Evolutionary conservation across 352 stramenopile genomes (phyloP).

Genomic region (Globisporangium paroecandrum): DNA sequence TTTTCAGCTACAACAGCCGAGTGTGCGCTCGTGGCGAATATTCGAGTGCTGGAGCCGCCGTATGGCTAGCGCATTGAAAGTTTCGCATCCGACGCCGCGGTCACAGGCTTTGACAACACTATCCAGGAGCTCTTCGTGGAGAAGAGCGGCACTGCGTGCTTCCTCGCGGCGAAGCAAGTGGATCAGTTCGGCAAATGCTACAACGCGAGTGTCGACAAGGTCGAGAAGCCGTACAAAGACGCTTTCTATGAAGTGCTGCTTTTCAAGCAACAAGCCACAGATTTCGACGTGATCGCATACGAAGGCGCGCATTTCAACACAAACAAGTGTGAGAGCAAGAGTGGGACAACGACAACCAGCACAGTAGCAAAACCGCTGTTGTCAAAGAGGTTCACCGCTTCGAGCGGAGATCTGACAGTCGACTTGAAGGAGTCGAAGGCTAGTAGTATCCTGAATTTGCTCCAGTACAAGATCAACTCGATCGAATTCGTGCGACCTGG

Average conservation of each 20-base stretch:
- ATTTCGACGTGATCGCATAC: neutral
- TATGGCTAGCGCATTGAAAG: neutral
- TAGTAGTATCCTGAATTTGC: neutral
- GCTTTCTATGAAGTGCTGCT: neutral
- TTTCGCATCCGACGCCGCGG: neutral
- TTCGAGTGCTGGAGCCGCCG: neutral
- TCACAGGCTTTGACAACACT: neutral
- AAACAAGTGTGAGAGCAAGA: neutral
- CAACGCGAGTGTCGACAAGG: neutral
- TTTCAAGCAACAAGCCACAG: neutral
- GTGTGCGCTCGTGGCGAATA: neutral
- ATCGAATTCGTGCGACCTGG: neutral
- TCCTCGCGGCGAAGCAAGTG: neutral
- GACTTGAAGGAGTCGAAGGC: neutral
- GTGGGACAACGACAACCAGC: no score
- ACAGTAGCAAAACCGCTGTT: neutral
- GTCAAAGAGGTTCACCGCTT: neutral
- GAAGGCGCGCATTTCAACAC: neutral
- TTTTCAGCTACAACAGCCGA: neutral
- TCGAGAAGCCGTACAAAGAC: neutral
- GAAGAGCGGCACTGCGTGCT: neutral
- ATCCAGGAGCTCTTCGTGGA: neutral
- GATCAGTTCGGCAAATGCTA: neutral
- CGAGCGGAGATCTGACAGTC: neutral
- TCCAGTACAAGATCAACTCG: neutral